Percentiles rank a stretch among this genome's conserved stretches.
Conservation (phyloP, 331 rosid species). For the Rosa hybrid region DNA sequence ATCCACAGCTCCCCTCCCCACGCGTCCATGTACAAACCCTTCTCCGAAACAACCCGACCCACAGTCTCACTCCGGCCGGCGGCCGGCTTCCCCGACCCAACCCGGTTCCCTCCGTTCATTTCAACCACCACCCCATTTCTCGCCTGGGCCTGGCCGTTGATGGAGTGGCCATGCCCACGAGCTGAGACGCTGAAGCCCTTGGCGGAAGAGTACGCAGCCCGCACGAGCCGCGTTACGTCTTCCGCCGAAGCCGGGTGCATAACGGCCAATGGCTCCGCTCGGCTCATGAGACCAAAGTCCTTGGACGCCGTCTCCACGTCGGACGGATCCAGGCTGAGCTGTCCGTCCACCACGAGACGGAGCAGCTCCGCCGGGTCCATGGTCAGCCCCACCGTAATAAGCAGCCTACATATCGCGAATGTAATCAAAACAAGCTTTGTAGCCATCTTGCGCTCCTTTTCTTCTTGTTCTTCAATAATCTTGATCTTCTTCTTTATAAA, state of each 20-base stretch:
- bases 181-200: slow-evolving; percentile 64
- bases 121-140: slow-evolving; percentile 69
- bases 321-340: slow-evolving; percentile 47
- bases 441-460: slow-evolving; percentile 25
- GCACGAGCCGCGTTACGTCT: slow-evolving; percentile 51
- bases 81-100: neutral
- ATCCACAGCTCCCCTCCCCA: slow-evolving; percentile 99
- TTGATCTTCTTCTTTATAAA: neutral
- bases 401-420: slow-evolving; percentile 57
- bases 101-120: slow-evolving; percentile 43
- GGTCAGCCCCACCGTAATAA: slow-evolving; percentile 62
- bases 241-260: slow-evolving; percentile 61
- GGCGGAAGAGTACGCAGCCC: slow-evolving; percentile 44
- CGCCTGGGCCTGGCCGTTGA: slow-evolving; percentile 80
- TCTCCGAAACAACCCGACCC: slow-evolving; percentile 44
- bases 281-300: slow-evolving; percentile 68
- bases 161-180: slow-evolving; percentile 92
- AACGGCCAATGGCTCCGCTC: slow-evolving; percentile 50
- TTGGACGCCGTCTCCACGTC: slow-evolving; percentile 56
- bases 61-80: neutral
- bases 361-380: slow-evolving; percentile 55
- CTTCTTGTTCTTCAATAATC: neutral
- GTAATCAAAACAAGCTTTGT: slow-evolving; percentile 48
- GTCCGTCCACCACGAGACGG: slow-evolving; percentile 54
- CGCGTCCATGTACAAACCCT: slow-evolving; percentile 64